Conservation (phyloP, 2,329 filamentous ascomycete genomes). For the Trichoderma afroharzianum region DNA sequence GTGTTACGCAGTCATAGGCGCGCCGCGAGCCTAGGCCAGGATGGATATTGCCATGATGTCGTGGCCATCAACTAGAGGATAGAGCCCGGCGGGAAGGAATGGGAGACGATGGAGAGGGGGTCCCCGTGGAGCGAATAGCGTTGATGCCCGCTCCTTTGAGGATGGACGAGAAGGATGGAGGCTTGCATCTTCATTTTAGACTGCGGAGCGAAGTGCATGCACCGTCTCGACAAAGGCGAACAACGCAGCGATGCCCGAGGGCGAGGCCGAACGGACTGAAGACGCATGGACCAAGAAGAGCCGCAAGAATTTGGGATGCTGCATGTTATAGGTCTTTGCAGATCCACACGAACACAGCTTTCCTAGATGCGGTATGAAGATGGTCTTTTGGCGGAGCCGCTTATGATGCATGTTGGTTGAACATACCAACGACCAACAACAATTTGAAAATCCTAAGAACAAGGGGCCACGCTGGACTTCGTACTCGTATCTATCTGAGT, state of each 20-base stretch:
- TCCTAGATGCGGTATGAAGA: not conserved
- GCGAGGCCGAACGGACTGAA: not conserved
- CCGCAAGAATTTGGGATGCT: constrained; percentile 1
- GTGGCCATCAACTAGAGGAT: constrained; percentile 14
- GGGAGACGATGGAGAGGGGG: not conserved
- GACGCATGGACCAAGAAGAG: not conserved
- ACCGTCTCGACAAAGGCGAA: not conserved
- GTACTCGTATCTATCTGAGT: not conserved
- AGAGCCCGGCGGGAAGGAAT: constrained; percentile 10
- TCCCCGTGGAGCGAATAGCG: not conserved
- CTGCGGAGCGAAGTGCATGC: not conserved
- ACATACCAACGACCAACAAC: constrained; percentile 7
- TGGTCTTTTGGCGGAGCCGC: constrained; percentile 10
- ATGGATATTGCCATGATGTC: constrained; percentile 3
- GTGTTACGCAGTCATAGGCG: constrained; percentile 8
- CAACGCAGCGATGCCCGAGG: constrained; percentile 6
- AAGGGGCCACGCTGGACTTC: not conserved
- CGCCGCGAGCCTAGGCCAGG: constrained; percentile 8
- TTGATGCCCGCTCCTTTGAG: constrained; percentile 9
- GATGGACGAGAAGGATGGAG: constrained; percentile 2
- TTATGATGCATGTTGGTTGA: constrained; percentile 10
- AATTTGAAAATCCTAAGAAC: not conserved
- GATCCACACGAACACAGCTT: not conserved
- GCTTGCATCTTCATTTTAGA: constrained; percentile 13
- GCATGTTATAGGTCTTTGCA: constrained; percentile 1